Percentiles rank a stretch among this genome's conserved stretches.
phyloP scores from a whole-genome alignment of 768 basidiomycete genomes.

The Lentinula raphanica region DNA sequence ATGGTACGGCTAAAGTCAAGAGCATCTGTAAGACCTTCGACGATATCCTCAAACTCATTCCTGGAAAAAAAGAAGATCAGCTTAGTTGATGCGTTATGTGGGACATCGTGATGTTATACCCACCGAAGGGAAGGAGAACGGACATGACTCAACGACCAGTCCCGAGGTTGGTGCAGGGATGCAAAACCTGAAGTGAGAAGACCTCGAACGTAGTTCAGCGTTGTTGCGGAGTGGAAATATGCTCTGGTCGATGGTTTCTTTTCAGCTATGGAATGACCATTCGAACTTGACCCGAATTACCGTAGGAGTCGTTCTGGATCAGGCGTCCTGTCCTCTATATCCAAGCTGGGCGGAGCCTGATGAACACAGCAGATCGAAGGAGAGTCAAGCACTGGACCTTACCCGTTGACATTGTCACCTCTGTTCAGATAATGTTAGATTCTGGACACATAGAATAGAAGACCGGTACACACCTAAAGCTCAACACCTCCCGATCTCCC shows the following conservation, averaged over 20 bases:
- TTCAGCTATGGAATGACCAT: too few species aligned
- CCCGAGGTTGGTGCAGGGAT: conserved; percentile 82
- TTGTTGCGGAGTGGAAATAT: conserved; percentile 93
- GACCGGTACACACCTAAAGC: conserved; percentile 62
- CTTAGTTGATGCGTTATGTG: not conserved
- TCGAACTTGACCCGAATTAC: conserved; percentile 33
- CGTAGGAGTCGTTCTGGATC: conserved; percentile 87
- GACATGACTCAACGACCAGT: conserved; percentile 92
- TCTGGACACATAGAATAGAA: not conserved
- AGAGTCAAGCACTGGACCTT: conserved; percentile 8
- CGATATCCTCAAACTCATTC: conserved; percentile 79
- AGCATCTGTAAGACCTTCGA: conserved; percentile 81
- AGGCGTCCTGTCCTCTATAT: conserved; percentile 75
- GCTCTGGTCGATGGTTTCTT: too few species aligned
- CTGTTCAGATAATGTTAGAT: conserved; percentile 31
- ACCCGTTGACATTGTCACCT: conserved; percentile 97
- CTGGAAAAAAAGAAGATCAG: conserved; percentile 27
- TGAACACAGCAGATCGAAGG: not conserved
- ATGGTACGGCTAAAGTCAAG: conserved; percentile 91
- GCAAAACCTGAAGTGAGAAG: conserved; percentile 92
- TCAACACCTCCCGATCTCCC: conserved; percentile 69
- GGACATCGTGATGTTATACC: conserved; percentile 17
- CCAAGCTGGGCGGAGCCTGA: conserved; percentile 38
- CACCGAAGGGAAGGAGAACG: conserved; percentile 73
- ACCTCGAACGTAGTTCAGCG: conserved; percentile 86